A percentile compares a stretch with the other conserved stretches of the same genome.
These are phyloP conservation scores for Blastobotrys niveus DNA, from an alignment of 1,139 yeast species.

Conservation along the genomic window DNA sequence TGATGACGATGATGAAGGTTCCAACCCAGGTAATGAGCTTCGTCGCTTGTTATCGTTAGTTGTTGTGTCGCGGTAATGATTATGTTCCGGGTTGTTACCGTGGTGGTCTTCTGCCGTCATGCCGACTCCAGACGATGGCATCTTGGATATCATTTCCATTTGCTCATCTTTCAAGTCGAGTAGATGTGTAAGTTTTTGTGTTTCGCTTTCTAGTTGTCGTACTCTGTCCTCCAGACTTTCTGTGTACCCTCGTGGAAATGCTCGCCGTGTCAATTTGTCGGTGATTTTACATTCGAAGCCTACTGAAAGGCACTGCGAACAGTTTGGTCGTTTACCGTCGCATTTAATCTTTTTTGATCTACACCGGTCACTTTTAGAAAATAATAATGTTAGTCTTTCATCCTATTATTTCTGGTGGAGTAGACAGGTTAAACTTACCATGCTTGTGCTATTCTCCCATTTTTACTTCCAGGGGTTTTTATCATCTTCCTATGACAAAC, in stretches of 20 bases:
- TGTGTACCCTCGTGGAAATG: conserved; percentile 71
- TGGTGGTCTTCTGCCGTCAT: background rate
- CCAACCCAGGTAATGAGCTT: conserved; percentile 4
- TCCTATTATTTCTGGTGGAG: background rate
- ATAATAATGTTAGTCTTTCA: too few relatives aligned
- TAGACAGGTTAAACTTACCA: conserved; percentile 37
- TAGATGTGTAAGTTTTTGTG: conserved; percentile 44
- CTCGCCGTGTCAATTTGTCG: conserved; percentile 63
- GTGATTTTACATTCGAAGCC: conserved; percentile 71
- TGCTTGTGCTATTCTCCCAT: conserved; percentile 69
- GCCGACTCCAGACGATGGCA: background rate
- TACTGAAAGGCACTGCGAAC: conserved; percentile 60
- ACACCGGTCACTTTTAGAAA: conserved; percentile 53
- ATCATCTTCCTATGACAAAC: conserved; percentile 54
- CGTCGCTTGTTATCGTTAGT: background rate
- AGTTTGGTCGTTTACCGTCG: conserved; percentile 57
- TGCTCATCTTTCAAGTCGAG: conserved; percentile 60
- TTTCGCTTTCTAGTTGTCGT: conserved; percentile 57
- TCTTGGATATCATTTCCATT: conserved; percentile 37
- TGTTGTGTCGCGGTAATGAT: background rate
- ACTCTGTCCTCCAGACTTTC: conserved; percentile 62
- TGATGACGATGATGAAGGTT: conserved; percentile 6
- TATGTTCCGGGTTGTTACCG: background rate
- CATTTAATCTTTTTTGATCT: conserved; percentile 72
- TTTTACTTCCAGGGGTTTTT: conserved; percentile 53